Percentiles rank a stretch among this genome's conserved stretches.
phyloP scores from a whole-genome alignment of 371 early-diverging fungal species.

The Mucor saturninus region DNA sequence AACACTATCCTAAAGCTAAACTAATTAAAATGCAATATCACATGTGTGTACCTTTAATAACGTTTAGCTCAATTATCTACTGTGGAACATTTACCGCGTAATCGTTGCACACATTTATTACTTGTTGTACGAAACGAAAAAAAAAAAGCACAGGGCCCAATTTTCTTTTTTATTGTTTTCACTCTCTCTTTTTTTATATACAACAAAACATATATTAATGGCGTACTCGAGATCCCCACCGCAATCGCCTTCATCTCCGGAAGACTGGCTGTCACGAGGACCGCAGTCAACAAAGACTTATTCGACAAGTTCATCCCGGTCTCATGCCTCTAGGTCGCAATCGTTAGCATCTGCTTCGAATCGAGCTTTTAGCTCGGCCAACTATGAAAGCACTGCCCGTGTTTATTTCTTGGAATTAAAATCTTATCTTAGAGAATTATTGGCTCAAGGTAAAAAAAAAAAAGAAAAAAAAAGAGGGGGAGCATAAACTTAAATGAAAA shows the following conservation, averaged over 20 bases:
- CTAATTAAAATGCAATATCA: too few species aligned
- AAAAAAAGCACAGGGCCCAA: slow-evolving; percentile 16
- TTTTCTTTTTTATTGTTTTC: neutral
- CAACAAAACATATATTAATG: slow-evolving; percentile 18
- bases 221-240: slow-evolving; percentile 46
- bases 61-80: neutral
- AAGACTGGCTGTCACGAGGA: slow-evolving; percentile 44
- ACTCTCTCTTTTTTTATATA: neutral
- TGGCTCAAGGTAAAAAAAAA: slow-evolving; percentile 42
- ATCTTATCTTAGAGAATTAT: slow-evolving; percentile 33
- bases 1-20: too few species aligned
- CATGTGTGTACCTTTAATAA: neutral
- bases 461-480: neutral
- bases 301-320: slow-evolving; percentile 43
- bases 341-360: slow-evolving; percentile 44
- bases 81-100: neutral
- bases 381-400: slow-evolving; percentile 43
- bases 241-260: slow-evolving; percentile 37
- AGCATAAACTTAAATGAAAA: neutral
- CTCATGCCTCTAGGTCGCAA: slow-evolving; percentile 36
- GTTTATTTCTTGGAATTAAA: slow-evolving; percentile 46
- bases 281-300: slow-evolving; percentile 34
- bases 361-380: slow-evolving; percentile 31
- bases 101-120: slow-evolving; percentile 1
- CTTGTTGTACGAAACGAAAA: slow-evolving; percentile 8